A percentile compares a stretch with the other conserved stretches of the same genome.
These are phyloP conservation scores for Micractinium conductrix DNA, from an alignment of 139 green algal species.

Conservation along the genomic window DNA sequence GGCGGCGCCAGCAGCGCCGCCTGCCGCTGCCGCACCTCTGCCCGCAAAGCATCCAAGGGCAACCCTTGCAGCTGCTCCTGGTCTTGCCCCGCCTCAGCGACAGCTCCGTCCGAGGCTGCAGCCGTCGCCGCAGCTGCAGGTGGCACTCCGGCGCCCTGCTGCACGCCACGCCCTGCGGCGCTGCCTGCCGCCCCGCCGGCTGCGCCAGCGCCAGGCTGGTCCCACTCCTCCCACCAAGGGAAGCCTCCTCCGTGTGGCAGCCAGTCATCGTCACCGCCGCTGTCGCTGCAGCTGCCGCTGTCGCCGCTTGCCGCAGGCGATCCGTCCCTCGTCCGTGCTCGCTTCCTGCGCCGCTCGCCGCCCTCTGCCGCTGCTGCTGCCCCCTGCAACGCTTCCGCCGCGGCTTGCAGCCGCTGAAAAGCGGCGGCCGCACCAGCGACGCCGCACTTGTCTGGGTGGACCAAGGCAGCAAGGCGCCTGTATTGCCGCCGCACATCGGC, in stretches of 20 bases:
- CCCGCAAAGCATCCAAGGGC: slow-evolving; percentile 24
- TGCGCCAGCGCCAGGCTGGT: background rate
- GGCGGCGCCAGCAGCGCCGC: slow-evolving; percentile 17
- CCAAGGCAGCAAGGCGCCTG: slow-evolving; percentile 34
- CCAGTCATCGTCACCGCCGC: background rate
- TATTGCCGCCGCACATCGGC: slow-evolving; percentile 29
- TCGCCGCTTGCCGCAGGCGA: background rate
- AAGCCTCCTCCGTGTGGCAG: slow-evolving; percentile 18
- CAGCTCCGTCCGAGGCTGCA: background rate
- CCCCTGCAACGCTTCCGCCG: slow-evolving; percentile 12
- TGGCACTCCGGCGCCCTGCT: background rate
- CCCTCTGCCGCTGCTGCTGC: background rate
- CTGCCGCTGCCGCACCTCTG: slow-evolving; percentile 29
- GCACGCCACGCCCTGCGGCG: no score
- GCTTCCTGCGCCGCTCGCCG: background rate
- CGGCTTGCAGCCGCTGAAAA: slow-evolving; percentile 34
- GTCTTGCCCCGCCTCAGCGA: background rate
- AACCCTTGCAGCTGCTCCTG: background rate
- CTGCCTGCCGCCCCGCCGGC: background rate
- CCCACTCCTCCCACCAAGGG: slow-evolving; percentile 41
- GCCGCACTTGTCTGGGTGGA: slow-evolving; percentile 57
- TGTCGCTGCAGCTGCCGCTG: background rate
- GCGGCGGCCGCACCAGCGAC: slow-evolving; percentile 12
- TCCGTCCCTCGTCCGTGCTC: background rate
- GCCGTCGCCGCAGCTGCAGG: background rate